These are phyloP conservation scores for Coccomyxa subellipsoidea DNA, from an alignment of 163 green algal genomes.

Conservation along the genomic window DNA sequence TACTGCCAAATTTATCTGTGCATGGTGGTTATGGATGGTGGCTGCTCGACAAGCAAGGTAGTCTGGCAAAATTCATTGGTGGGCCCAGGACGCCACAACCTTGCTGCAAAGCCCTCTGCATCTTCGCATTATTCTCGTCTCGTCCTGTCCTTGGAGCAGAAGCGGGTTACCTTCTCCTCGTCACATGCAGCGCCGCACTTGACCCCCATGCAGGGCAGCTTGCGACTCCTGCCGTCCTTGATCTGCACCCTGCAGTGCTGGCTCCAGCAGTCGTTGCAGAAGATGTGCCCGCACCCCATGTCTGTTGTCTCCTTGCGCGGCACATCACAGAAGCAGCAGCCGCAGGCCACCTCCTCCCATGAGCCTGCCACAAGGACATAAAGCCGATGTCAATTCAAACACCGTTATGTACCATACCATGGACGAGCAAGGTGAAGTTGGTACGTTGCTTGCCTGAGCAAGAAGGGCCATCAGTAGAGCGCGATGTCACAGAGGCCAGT, in stretches of 20 bases:
- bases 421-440: no score
- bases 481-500: slow-evolving; percentile 6
- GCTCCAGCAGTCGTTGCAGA: slow-evolving; percentile 80
- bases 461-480: not conserved
- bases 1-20: no score
- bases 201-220: slow-evolving; percentile 70
- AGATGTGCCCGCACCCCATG: slow-evolving; percentile 78
- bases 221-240: slow-evolving; percentile 60
- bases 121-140: no score
- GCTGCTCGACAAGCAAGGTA: no score
- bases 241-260: slow-evolving; percentile 73
- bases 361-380: not conserved
- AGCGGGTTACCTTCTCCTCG: slow-evolving; percentile 61
- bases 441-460: not conserved
- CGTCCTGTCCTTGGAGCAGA: no score
- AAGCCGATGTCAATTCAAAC: not conserved
- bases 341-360: slow-evolving; percentile 30
- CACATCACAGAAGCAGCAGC: slow-evolving; percentile 58
- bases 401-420: no score
- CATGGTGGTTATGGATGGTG: no score
- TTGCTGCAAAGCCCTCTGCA: no score
- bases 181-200: slow-evolving; percentile 71
- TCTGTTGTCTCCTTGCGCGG: slow-evolving; percentile 25
- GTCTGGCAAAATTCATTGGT: no score
- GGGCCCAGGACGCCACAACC: no score